Percentiles rank a stretch among this genome's conserved stretches.
phyloP scores from a whole-genome alignment of 257 asterid species.

The Nyctanthes arbortristis region DNA sequence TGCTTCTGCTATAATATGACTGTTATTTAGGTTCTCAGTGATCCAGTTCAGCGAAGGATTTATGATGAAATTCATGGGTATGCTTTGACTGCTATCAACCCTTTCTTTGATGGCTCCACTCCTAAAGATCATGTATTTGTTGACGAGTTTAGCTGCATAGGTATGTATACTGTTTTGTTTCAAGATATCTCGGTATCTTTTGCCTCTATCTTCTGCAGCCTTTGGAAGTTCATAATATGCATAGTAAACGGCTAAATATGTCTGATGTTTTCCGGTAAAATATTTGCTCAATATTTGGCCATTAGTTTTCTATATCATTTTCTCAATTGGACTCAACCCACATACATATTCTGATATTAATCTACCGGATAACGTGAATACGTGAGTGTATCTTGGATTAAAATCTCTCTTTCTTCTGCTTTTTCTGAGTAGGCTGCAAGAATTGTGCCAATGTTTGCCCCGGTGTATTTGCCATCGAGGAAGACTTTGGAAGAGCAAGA shows the following conservation, averaged over 20 bases:
- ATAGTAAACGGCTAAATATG: neutral
- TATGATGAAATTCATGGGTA: conserved; percentile 98
- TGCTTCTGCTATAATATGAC: conserved; percentile 24
- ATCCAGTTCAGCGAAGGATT: conserved; percentile 90
- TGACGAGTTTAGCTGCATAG: conserved; percentile 99
- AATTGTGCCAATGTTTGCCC: conserved; percentile 90
- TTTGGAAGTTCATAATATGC: conserved; percentile 14
- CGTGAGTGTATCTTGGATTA: neutral
- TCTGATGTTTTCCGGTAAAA: neutral
- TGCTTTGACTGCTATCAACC: conserved; percentile 81
- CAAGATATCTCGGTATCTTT: conserved; percentile 9
- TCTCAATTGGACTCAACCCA: no score
- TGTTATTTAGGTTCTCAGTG: conserved; percentile 83
- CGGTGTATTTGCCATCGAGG: conserved; percentile 79
- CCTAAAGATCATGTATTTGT: conserved; percentile 85
- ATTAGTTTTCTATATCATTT: no score
- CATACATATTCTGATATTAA: neutral
- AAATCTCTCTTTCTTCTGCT: neutral
- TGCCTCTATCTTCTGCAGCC: neutral
- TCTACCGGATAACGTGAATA: neutral
- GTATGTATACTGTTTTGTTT: conserved; percentile 35
- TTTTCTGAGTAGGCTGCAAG: conserved; percentile 71
- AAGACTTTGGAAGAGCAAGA: conserved; percentile 98
- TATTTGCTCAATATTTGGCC: neutral
- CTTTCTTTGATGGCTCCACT: conserved; percentile 75